phyloP scores from a whole-genome alignment of 2,329 filamentous ascomycete genomes.

The Huntiella bhutanensis region DNA sequence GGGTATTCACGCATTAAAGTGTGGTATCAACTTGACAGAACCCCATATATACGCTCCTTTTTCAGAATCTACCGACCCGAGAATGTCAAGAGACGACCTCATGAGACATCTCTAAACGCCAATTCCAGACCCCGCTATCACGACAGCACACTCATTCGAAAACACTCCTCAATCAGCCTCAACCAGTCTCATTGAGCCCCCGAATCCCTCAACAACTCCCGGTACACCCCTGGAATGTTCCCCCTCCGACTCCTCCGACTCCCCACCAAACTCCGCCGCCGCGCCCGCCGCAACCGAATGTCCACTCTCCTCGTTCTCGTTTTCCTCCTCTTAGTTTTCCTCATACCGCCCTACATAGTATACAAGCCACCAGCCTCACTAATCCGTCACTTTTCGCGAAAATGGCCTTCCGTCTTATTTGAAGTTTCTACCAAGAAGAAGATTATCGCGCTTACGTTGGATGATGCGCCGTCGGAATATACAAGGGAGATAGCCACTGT shows the following conservation, averaged over 20 bases:
- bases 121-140: too few species aligned
- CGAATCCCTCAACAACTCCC: too few species aligned
- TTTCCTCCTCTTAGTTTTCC: conserved; percentile 19
- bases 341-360: conserved; percentile 42
- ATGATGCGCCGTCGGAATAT: conserved; percentile 62
- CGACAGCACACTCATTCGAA: too few species aligned
- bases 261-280: conserved; percentile 36
- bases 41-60: too few species aligned
- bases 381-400: conserved; percentile 49
- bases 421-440: conserved; percentile 40
- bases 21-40: too few species aligned
- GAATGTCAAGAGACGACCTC: too few species aligned
- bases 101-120: too few species aligned
- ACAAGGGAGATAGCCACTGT: conserved; percentile 52
- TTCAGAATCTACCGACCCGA: too few species aligned
- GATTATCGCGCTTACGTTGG: conserved; percentile 65
- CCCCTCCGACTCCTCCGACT: conserved; percentile 31
- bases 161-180: too few species aligned
- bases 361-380: conserved; percentile 65
- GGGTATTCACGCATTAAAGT: too few species aligned
- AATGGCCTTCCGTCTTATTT: conserved; percentile 66
- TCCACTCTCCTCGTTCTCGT: conserved; percentile 29
- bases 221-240: conserved; percentile 14
- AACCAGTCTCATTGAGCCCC: too few species aligned
- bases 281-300: conserved; percentile 39